Percentiles rank a stretch among this genome's conserved stretches.
phyloP scores from a whole-genome alignment of 352 stramenopile species.

The Pythium graminicola region DNA sequence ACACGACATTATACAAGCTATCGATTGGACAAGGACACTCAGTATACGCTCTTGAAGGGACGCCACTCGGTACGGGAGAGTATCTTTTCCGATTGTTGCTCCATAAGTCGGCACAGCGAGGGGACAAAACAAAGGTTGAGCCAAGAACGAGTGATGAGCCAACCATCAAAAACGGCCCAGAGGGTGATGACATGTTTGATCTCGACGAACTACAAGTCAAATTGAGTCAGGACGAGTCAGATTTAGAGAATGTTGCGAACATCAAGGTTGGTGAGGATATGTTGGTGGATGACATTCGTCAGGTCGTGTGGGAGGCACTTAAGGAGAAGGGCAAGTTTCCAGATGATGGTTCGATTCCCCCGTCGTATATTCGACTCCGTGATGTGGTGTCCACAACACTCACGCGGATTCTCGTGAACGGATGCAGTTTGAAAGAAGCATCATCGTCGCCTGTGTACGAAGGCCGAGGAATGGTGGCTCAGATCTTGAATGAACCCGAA shows the following conservation, averaged over 20 bases:
- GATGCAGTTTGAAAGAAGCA: slow-evolving; percentile 50
- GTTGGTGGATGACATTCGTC: slow-evolving; percentile 61
- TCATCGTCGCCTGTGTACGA: slow-evolving; percentile 74
- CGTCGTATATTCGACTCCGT: slow-evolving; percentile 49
- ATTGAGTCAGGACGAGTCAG: slow-evolving; percentile 41
- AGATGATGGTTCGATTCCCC: slow-evolving; percentile 25
- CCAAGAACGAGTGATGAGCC: neutral
- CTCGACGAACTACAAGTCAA: slow-evolving; percentile 54
- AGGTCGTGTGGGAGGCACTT: slow-evolving; percentile 38
- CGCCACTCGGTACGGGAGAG: slow-evolving; percentile 58
- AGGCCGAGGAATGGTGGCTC: slow-evolving; percentile 60
- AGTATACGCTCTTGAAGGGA: slow-evolving; percentile 58
- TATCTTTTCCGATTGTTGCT: slow-evolving; percentile 76
- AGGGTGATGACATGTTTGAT: slow-evolving; percentile 38
- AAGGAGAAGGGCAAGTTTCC: slow-evolving; percentile 35
- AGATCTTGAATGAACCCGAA: slow-evolving; percentile 61
- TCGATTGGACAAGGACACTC: slow-evolving; percentile 64
- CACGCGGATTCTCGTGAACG: slow-evolving; percentile 57
- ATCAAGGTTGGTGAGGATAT: slow-evolving; percentile 75
- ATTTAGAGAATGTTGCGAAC: slow-evolving; percentile 49
- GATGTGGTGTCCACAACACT: slow-evolving; percentile 63
- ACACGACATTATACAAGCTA: slow-evolving; percentile 68
- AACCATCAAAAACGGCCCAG: slow-evolving; percentile 20
- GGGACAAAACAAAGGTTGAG: neutral
- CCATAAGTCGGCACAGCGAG: slow-evolving; percentile 23